Evolutionary conservation across 2,329 filamentous ascomycete genomes (phyloP).

Genomic region (Clarireedia hainanense): DNA sequence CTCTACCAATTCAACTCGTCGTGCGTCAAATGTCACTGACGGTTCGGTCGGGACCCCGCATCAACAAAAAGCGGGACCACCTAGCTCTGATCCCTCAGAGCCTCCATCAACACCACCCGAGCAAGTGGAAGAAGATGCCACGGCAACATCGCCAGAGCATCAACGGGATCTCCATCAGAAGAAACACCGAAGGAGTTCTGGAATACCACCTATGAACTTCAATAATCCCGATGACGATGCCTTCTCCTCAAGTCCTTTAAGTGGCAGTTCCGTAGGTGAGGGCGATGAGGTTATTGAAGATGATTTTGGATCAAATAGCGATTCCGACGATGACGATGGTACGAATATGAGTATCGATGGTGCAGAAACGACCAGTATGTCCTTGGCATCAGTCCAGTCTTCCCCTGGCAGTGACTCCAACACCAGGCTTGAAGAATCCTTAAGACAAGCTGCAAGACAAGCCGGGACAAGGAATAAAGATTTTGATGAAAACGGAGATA

Average conservation of each 20-base stretch:
- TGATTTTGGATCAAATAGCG: constrained; percentile 40
- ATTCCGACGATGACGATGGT: constrained; percentile 59
- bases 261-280: constrained; percentile 45
- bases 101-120: constrained; percentile 56
- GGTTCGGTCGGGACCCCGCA: constrained; percentile 19
- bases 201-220: constrained; percentile 55
- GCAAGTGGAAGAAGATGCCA: constrained; percentile 51
- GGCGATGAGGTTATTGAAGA: constrained; percentile 35
- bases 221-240: constrained; percentile 58
- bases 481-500: constrained; percentile 46
- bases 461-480: constrained; percentile 66
- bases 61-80: constrained; percentile 23
- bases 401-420: constrained; percentile 57
- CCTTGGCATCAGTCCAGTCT: constrained; percentile 53
- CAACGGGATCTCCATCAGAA: constrained; percentile 59
- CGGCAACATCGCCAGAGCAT: constrained; percentile 52
- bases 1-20: constrained; percentile 66
- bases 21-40: constrained; percentile 51
- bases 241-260: constrained; percentile 72
- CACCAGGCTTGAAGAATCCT: constrained; percentile 65
- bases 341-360: constrained; percentile 74
- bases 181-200: constrained; percentile 56
- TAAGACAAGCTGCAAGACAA: constrained; percentile 65
- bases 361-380: constrained; percentile 60
- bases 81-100: constrained; percentile 42